Evolutionary conservation across 1,139 yeast genomes (phyloP).

Genomic region (Scheffersomyces stambukii): DNA sequence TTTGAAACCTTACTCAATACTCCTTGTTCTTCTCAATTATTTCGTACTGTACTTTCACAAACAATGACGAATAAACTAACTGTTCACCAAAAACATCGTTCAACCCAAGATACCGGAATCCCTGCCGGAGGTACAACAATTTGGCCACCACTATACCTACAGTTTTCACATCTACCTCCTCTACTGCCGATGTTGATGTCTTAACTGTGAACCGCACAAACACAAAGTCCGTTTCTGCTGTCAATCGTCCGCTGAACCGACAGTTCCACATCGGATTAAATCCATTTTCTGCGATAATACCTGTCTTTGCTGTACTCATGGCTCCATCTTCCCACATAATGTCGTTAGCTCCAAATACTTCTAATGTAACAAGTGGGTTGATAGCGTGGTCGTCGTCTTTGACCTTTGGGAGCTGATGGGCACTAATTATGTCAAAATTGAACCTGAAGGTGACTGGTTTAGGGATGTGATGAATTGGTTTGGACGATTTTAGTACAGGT

Average conservation of each 20-base stretch:
- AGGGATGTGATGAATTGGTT: constrained; percentile 3
- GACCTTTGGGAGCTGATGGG: constrained; percentile 71
- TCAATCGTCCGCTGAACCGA: constrained; percentile 33
- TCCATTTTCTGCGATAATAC: constrained; percentile 56
- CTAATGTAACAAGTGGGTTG: constrained; percentile 58
- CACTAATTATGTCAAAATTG: constrained; percentile 62
- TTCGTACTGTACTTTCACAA: constrained; percentile 48
- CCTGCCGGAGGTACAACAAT: constrained; percentile 57
- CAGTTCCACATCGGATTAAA: constrained; percentile 84
- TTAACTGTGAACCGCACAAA: constrained; percentile 27
- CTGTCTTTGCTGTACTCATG: constrained; percentile 23
- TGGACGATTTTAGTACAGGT: constrained; percentile 26
- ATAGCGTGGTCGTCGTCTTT: constrained; percentile 31
- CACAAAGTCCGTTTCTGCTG: constrained; percentile 29
- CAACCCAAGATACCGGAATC: constrained; percentile 77
- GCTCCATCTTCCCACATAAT: constrained; percentile 20
- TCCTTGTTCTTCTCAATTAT: background rate
- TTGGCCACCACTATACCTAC: constrained; percentile 61
- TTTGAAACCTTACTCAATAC: too few species aligned
- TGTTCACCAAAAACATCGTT: constrained; percentile 79
- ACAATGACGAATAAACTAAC: constrained; percentile 71
- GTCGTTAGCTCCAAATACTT: constrained; percentile 42
- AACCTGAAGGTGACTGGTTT: constrained; percentile 12
- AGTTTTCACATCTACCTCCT: constrained; percentile 24
- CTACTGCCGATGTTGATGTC: constrained; percentile 2